Evolutionary conservation across 306 rosid species (phyloP).

Genomic region (Abrus precatorius): DNA sequence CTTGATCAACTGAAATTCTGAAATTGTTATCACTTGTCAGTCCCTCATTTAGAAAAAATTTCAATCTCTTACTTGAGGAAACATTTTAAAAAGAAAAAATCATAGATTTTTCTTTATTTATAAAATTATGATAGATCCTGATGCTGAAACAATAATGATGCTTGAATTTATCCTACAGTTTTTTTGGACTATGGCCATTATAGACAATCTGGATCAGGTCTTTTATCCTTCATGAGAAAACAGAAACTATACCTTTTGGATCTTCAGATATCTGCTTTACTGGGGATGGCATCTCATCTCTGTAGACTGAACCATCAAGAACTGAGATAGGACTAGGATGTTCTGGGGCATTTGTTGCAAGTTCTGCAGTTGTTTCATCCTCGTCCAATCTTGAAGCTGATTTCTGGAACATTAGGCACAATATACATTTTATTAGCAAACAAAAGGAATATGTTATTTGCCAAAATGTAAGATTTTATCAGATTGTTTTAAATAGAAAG

Average conservation of each 20-base stretch:
- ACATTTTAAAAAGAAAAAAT: not conserved
- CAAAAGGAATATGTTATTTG: conserved; percentile 11
- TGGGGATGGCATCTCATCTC: conserved; percentile 72
- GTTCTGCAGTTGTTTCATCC: conserved; percentile 62
- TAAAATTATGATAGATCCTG: conserved; percentile 6
- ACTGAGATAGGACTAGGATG: conserved; percentile 90
- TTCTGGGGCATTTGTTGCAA: conserved; percentile 62
- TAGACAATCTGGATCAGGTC: conserved; percentile 8
- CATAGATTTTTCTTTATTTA: not conserved
- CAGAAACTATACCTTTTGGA: conserved; percentile 66
- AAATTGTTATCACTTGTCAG: not conserved
- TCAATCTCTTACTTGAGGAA: conserved; percentile 6
- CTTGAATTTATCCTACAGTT: not conserved
- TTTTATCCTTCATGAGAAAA: conserved; percentile 14
- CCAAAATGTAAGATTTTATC: not conserved
- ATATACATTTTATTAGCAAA: conserved; percentile 32
- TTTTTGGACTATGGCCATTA: conserved; percentile 6
- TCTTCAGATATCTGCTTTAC: conserved; percentile 59
- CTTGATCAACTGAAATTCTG: not conserved
- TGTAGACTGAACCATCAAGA: conserved; percentile 72
- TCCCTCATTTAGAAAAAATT: conserved; percentile 9
- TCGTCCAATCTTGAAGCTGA: conserved; percentile 61
- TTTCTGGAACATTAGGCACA: conserved; percentile 61
- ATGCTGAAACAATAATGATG: conserved; percentile 19
- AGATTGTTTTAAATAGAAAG: not conserved